These are phyloP conservation scores for Phaeolepiota aurea DNA, from an alignment of 768 basidiomycete species.

Conservation along the genomic window DNA sequence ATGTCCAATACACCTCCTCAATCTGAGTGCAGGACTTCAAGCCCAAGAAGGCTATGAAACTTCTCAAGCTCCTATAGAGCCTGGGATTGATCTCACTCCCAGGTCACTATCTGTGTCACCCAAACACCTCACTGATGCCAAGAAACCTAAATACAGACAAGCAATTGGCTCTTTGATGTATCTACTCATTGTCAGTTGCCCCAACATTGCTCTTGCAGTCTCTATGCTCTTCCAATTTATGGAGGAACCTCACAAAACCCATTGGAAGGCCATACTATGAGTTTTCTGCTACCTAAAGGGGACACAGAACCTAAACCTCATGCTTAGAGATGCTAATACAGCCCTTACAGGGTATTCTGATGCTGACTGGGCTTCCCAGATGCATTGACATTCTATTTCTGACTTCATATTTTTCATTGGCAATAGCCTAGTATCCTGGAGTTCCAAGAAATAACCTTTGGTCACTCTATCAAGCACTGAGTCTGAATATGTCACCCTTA, in stretches of 20 bases:
- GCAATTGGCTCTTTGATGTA: conserved; percentile 13
- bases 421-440: conserved; percentile 23
- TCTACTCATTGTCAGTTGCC: conserved; percentile 7
- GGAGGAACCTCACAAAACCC: conserved; percentile 11
- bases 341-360: conserved; percentile 13
- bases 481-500: neutral
- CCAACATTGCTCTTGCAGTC: conserved; percentile 11
- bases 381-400: conserved; percentile 21
- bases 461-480: conserved; percentile 1
- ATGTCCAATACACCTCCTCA: no score
- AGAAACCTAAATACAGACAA: conserved; percentile 3
- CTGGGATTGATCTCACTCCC: conserved; percentile 9
- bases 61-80: conserved; percentile 11
- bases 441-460: conserved; percentile 12
- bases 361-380: conserved; percentile 11
- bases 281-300: conserved; percentile 17
- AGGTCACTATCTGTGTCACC: conserved; percentile 6
- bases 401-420: conserved; percentile 23
- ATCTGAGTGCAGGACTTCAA: no score
- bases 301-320: conserved; percentile 11
- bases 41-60: no score
- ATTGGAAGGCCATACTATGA: conserved; percentile 20
- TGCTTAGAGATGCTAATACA: conserved; percentile 21
- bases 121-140: neutral
- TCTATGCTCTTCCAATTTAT: conserved; percentile 10